Evolutionary conservation across 352 stramenopile species (phyloP).

Genomic region (Stramenopiles sp.): DNA sequence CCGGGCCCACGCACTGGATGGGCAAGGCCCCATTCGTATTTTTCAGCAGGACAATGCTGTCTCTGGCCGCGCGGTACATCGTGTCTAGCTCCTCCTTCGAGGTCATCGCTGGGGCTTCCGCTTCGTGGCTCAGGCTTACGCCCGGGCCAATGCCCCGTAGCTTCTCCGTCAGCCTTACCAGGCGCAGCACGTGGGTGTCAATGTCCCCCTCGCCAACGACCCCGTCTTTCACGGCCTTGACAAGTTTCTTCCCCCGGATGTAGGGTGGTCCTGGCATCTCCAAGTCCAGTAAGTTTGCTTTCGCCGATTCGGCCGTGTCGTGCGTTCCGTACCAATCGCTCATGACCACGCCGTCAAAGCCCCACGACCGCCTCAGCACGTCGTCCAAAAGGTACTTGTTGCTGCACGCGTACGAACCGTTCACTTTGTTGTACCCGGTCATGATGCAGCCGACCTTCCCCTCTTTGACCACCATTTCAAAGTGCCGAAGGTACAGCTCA

Average conservation of each 20-base stretch:
- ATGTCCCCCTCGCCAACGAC: neutral
- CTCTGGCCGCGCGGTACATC: neutral
- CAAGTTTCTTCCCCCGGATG: constrained; percentile 17
- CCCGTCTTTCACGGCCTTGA: constrained; percentile 13
- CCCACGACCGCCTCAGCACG: constrained; percentile 27
- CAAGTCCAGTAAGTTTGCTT: constrained; percentile 25
- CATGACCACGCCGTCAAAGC: constrained; percentile 28
- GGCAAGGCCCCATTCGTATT: neutral
- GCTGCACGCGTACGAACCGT: constrained; percentile 29
- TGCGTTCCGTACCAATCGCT: constrained; percentile 32
- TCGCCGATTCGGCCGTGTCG: constrained; percentile 18
- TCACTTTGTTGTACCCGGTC: constrained; percentile 32
- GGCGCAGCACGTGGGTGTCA: neutral
- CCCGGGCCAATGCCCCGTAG: neutral
- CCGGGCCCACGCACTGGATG: neutral
- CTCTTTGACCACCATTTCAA: constrained; percentile 22
- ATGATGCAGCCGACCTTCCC: constrained; percentile 25
- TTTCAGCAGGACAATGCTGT: neutral
- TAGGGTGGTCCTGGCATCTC: constrained; percentile 31
- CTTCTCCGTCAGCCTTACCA: neutral
- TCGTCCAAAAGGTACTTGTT: constrained; percentile 22
- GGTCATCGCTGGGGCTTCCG: neutral
- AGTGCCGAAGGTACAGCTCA: constrained; percentile 29
- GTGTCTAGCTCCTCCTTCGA: neutral
- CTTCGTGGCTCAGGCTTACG: neutral